These are phyloP conservation scores for Pleurotus salmoneostramineus DNA, from an alignment of 768 basidiomycete genomes.

Conservation along the genomic window DNA sequence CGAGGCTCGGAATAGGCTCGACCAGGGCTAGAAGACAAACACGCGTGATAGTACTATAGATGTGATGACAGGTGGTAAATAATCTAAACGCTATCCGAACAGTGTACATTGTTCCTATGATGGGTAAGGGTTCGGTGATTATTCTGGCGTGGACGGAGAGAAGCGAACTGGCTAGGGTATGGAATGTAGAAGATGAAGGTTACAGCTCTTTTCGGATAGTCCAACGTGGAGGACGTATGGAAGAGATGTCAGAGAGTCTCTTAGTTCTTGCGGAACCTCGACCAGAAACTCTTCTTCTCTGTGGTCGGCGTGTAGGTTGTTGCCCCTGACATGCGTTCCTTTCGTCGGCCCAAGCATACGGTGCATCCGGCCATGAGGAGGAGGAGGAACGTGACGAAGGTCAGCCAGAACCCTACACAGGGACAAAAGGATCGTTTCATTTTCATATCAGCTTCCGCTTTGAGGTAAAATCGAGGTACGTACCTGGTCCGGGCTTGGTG, in stretches of 20 bases:
- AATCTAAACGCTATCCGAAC: too few species aligned
- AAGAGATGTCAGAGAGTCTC: background rate
- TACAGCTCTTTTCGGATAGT: background rate
- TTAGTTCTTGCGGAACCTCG: conserved; percentile 11
- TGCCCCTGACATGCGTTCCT: conserved; percentile 43
- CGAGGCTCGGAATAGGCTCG: background rate
- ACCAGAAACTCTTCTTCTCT: conserved; percentile 10
- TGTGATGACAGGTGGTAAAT: too few species aligned
- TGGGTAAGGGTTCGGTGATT: too few species aligned
- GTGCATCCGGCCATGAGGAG: conserved; percentile 63
- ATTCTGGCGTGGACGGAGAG: too few species aligned
- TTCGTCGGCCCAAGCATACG: conserved; percentile 66
- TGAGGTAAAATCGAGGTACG: conserved; percentile 13
- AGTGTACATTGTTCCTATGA: too few species aligned
- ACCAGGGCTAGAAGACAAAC: too few species aligned
- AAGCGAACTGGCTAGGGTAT: too few species aligned
- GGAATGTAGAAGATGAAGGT: background rate
- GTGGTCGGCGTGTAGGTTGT: conserved; percentile 6
- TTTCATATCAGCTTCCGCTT: background rate
- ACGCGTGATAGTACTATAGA: too few species aligned
- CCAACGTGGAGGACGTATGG: background rate
- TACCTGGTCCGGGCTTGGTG: conserved; percentile 65
- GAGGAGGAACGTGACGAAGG: conserved; percentile 61
- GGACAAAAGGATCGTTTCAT: background rate
- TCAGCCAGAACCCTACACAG: conserved; percentile 67